Conservation (phyloP, 768 basidiomycete species). For the Russula emetica region DNA sequence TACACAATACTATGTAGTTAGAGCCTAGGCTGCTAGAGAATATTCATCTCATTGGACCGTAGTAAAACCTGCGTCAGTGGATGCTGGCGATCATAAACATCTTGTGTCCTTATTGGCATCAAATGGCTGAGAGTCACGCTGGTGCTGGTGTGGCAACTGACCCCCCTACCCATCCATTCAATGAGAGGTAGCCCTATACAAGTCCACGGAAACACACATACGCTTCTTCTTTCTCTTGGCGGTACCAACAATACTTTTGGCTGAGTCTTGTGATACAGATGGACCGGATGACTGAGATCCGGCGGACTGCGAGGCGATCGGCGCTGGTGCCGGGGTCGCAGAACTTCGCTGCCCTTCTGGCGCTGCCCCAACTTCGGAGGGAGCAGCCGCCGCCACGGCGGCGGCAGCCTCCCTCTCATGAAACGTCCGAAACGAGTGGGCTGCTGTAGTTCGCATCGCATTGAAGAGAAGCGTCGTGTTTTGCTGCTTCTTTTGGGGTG, state of each 20-base stretch:
- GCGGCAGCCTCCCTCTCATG: conserved; percentile 37
- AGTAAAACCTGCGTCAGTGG: not conserved
- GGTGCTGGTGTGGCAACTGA: conserved; percentile 18
- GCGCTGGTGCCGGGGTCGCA: conserved; percentile 35
- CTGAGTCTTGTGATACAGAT: conserved; percentile 43
- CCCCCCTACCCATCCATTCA: conserved; percentile 7
- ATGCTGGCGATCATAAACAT: not conserved
- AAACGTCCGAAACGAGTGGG: conserved; percentile 57
- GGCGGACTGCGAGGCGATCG: conserved; percentile 29
- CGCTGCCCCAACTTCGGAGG: not conserved
- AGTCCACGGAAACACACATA: conserved; percentile 40
- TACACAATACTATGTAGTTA: not conserved
- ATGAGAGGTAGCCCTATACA: not conserved
- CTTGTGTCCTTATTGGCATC: not conserved
- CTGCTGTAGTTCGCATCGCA: conserved; percentile 76
- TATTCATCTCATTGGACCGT: not conserved
- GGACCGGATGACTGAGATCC: conserved; percentile 38
- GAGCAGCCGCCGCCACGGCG: conserved; percentile 31
- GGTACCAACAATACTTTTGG: conserved; percentile 47
- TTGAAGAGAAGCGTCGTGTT: conserved; percentile 66
- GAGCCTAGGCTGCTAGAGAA: not conserved
- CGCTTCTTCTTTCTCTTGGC: conserved; percentile 78
- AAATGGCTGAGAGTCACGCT: not conserved
- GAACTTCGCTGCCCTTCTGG: conserved; percentile 32
- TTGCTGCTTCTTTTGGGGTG: conserved; percentile 54